These are phyloP conservation scores for Microascus cirrosus DNA, from an alignment of 2,329 filamentous ascomycete species.

Conservation along the genomic window DNA sequence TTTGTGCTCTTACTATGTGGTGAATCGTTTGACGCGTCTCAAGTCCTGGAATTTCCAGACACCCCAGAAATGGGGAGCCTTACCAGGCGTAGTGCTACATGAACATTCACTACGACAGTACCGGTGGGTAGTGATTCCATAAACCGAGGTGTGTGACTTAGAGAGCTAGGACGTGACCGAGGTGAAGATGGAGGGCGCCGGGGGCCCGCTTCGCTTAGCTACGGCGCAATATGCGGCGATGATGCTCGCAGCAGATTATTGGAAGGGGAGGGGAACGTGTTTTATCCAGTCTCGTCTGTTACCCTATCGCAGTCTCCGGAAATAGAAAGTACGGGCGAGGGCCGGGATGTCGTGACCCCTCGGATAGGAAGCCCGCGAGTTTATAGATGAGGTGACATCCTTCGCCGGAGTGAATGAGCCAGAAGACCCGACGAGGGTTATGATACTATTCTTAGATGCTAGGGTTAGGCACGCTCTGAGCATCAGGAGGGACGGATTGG, in stretches of 20 bases:
- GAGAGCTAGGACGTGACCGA: neutral
- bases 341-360: neutral
- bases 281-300: neutral
- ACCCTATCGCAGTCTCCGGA: neutral
- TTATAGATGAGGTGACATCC: neutral
- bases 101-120: neutral
- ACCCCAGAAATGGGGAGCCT: neutral
- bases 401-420: neutral
- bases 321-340: neutral
- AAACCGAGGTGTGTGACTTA: neutral
- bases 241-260: neutral
- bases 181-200: neutral
- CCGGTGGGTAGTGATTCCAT: neutral
- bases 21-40: neutral
- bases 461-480: neutral
- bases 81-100: neutral
- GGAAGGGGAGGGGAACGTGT: neutral
- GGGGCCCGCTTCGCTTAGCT: neutral
- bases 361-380: neutral
- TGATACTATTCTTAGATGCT: neutral
- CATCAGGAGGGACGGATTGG: neutral
- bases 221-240: neutral
- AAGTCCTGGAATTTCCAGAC: neutral
- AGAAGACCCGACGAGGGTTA: neutral
- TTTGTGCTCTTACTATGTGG: neutral